phyloP scores from a whole-genome alignment of 2,329 filamentous ascomycete species.

The Penicillium sp. region DNA sequence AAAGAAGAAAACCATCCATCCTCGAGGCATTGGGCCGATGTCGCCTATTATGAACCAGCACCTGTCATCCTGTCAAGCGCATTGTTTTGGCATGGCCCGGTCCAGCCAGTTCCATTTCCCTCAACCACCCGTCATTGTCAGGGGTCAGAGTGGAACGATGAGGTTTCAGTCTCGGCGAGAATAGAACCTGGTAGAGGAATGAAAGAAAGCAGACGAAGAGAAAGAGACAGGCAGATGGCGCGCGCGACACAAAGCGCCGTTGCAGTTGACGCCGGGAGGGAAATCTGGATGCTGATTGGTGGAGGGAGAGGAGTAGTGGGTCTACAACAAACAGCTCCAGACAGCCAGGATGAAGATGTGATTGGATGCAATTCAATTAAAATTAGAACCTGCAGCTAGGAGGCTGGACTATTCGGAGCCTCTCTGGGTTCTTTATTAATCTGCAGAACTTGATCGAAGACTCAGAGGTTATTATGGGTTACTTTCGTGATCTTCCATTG shows the following conservation, averaged over 20 bases:
- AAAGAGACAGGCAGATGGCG: neutral
- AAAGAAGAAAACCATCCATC: slow-evolving; percentile 8
- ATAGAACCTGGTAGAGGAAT: slow-evolving; percentile 13
- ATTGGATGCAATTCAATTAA: slow-evolving; percentile 3
- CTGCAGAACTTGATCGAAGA: neutral
- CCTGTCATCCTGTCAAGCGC: neutral
- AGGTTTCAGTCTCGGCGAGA: slow-evolving; percentile 18
- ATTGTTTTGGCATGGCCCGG: neutral
- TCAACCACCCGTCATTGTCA: slow-evolving; percentile 10
- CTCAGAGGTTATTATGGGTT: neutral
- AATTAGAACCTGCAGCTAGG: slow-evolving; percentile 5
- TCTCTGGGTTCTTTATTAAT: neutral
- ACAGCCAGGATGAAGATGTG: neutral
- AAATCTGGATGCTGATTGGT: slow-evolving; percentile 9
- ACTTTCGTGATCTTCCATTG: neutral
- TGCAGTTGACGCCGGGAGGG: slow-evolving; percentile 19
- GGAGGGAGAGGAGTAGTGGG: neutral
- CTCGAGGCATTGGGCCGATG: slow-evolving; percentile 4
- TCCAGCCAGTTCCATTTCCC: neutral
- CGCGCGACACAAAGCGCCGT: slow-evolving; percentile 15
- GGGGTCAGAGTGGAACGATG: slow-evolving; percentile 21
- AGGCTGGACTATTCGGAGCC: neutral
- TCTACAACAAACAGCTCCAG: neutral
- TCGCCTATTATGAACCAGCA: slow-evolving; percentile 14
- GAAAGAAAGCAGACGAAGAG: slow-evolving; percentile 3